phyloP scores from a whole-genome alignment of 2,329 filamentous ascomycete genomes.

The Neonectria punicea region DNA sequence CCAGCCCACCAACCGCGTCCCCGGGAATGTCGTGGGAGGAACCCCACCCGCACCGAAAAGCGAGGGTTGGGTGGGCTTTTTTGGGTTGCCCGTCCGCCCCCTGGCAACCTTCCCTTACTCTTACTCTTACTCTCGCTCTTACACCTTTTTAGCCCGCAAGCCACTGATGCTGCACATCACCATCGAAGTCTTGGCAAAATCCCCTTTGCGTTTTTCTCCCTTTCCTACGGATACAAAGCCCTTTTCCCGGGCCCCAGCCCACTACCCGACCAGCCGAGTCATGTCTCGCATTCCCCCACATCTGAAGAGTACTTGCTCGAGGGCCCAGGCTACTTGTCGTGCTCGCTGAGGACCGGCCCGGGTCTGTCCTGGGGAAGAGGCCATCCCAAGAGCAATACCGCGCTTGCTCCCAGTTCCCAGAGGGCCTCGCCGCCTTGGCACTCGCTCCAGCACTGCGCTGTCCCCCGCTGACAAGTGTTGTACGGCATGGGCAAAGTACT shows the following conservation, averaged over 20 bases:
- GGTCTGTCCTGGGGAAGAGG: conserved; percentile 3
- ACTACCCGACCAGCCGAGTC: conserved; percentile 36
- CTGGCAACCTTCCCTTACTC: conserved; percentile 5
- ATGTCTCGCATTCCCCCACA: conserved; percentile 39
- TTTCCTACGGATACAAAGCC: background rate
- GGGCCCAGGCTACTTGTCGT: conserved; percentile 24
- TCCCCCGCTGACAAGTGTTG: background rate
- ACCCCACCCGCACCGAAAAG: conserved; percentile 11
- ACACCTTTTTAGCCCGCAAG: conserved; percentile 5
- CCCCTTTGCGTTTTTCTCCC: conserved; percentile 4
- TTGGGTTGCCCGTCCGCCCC: background rate
- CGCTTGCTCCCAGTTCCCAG: conserved; percentile 1
- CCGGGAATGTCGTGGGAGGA: background rate
- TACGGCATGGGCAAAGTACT: background rate
- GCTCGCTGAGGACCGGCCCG: conserved; percentile 13
- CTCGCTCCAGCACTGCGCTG: background rate
- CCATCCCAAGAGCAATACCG: background rate
- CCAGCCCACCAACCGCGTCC: conserved; percentile 11
- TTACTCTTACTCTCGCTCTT: background rate
- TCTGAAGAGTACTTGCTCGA: conserved; percentile 28
- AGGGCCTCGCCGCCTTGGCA: background rate
- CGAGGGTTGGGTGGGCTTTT: no score
- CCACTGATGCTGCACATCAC: conserved; percentile 21
- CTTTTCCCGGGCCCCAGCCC: background rate
- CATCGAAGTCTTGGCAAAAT: conserved; percentile 19